Evolutionary conservation across 2,329 filamentous ascomycete genomes (phyloP).

Genomic region (Escovopsis sp.): DNA sequence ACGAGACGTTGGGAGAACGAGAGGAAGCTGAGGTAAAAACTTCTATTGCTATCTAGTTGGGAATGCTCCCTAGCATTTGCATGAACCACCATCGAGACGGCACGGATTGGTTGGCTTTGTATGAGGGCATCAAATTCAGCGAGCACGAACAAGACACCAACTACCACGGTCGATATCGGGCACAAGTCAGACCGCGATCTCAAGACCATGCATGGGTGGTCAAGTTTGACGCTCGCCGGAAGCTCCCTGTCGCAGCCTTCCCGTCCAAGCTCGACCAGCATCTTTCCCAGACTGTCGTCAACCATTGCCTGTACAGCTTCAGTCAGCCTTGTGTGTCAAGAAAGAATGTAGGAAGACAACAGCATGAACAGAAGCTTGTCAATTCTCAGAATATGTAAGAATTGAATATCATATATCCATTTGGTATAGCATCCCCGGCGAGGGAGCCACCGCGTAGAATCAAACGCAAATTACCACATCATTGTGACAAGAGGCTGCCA

Average conservation of each 20-base stretch:
- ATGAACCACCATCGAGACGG: too few species aligned
- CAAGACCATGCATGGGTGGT: too few species aligned
- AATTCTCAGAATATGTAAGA: conserved; percentile 96
- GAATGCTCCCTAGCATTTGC: too few species aligned
- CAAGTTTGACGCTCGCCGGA: not conserved
- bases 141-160: too few species aligned
- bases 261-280: not conserved
- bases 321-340: conserved; percentile 1
- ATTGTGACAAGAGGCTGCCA: conserved; percentile 36
- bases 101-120: too few species aligned
- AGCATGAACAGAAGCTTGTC: conserved; percentile 11
- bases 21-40: too few species aligned
- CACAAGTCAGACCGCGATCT: too few species aligned
- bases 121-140: too few species aligned
- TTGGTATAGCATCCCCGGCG: conserved; percentile 80
- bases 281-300: not conserved
- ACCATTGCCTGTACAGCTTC: not conserved
- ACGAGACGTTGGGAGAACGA: too few species aligned
- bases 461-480: conserved; percentile 99
- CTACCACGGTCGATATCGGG: too few species aligned
- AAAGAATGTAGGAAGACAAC: conserved; percentile 1
- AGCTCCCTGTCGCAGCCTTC: not conserved
- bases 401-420: conserved; percentile 69
- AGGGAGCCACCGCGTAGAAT: conserved; percentile 69
- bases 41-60: too few species aligned